Conservation (phyloP, 1,284 basidiomycete genomes). For the Porodaedalea pini region DNA sequence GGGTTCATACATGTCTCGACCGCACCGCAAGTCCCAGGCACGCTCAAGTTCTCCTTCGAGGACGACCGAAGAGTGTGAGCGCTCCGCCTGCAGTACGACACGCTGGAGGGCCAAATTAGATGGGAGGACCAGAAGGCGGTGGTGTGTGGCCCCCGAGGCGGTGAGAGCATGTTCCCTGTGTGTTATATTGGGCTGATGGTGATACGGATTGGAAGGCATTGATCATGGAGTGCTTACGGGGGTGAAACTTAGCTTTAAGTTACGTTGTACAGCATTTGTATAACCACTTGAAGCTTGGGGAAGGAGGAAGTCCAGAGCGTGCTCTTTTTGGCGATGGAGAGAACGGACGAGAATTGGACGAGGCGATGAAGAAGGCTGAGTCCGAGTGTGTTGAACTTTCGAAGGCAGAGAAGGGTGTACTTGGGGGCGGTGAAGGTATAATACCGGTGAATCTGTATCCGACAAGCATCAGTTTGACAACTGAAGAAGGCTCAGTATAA, state of each 20-base stretch:
- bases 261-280: constrained; percentile 41
- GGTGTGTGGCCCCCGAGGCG: constrained; percentile 39
- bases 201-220: background rate
- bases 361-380: constrained; percentile 31
- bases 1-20: constrained; percentile 65
- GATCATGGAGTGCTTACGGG: background rate
- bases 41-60: constrained; percentile 52
- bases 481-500: no score
- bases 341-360: constrained; percentile 38
- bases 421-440: no score
- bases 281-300: constrained; percentile 42
- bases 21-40: constrained; percentile 48
- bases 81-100: constrained; percentile 40
- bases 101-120: constrained; percentile 36
- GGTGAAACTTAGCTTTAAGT: background rate
- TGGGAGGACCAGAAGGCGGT: constrained; percentile 48
- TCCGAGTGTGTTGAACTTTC: no score
- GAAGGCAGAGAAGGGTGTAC: no score
- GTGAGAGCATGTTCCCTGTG: constrained; percentile 46
- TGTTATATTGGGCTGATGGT: background rate
- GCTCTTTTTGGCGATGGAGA: constrained; percentile 34
- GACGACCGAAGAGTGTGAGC: constrained; percentile 41
- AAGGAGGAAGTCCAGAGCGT: constrained; percentile 43
- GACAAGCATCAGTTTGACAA: no score
- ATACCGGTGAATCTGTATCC: no score